Evolutionary conservation across 2,329 filamentous ascomycete species (phyloP), one percentile per base, ranked within the genome.

Genomic region (Fusarium torulosum): DNA sequence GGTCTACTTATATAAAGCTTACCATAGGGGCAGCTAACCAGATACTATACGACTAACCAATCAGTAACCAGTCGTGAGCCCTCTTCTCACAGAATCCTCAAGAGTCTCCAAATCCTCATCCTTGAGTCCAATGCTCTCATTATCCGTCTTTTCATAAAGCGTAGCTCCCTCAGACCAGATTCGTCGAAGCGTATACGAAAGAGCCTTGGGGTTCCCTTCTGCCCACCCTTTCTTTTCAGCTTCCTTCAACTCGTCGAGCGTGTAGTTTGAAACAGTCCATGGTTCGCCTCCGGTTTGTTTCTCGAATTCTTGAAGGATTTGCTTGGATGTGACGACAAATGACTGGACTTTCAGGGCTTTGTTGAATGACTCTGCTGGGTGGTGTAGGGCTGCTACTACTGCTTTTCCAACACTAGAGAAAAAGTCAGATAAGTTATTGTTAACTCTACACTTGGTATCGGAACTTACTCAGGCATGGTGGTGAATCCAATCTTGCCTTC

Each of bases 141-240:
- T 93, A 73, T 92, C 90, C 54, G 88, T 85, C 76, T 86, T 85
- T 2, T 87, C 84, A 73, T 93, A 93, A 44, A 93, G 75, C 0
- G 91, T 93, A 2, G 89, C 88, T 0, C 91, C 91, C 71, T 91
- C 86, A 0, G 86, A 85, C 91, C 91, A 93, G 50, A 93, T 93
- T 19, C 91, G 80, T 44, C 88, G 81, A 67, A 93, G 78, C 0
- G 91, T 92, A 47, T 84, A 81, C 2, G 79, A 67, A 0, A 86
- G 87, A 1, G 88, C 88, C 19, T 74, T 62, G 0, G 88, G 82
- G 45, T 81, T 77, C 0, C 82, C 81, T 33, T 81, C 79, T 17
- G 82, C 81, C 86, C 88, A 91, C 0, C 84, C 83, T 72, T 86
- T 81, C 52, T 83, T 74, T 78, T 94, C 91, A 8, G 86, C 69